phyloP scores from a whole-genome alignment of 2,329 filamentous ascomycete species.

The Harringtonia lauricola region DNA sequence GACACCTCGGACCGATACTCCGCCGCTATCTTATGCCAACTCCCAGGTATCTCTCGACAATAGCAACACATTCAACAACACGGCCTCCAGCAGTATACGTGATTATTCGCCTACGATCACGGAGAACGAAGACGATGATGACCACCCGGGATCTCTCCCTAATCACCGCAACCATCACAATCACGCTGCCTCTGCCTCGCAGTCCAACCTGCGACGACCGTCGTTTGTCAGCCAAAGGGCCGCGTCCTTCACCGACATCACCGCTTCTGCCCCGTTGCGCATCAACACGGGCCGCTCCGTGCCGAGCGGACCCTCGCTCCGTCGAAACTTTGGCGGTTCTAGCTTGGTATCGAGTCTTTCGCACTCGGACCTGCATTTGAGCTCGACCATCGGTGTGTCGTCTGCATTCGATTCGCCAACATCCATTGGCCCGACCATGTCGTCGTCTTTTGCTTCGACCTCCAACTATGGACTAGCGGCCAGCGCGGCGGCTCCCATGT shows the following conservation, averaged over 20 bases:
- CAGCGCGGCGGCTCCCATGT: slow-evolving; percentile 26
- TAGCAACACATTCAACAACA: slow-evolving; percentile 18
- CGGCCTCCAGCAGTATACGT: slow-evolving; percentile 25
- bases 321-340: slow-evolving; percentile 5
- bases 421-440: slow-evolving; percentile 6
- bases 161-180: slow-evolving; percentile 16
- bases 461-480: slow-evolving; percentile 12
- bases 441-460: slow-evolving; percentile 11
- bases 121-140: slow-evolving; percentile 35
- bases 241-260: slow-evolving; percentile 26
- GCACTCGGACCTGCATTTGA: slow-evolving; percentile 35
- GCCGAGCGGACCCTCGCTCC: neutral
- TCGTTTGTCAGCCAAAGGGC: slow-evolving; percentile 28
- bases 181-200: slow-evolving; percentile 15
- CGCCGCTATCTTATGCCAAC: slow-evolving; percentile 47
- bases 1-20: slow-evolving; percentile 48
- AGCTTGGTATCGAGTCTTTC: slow-evolving; percentile 27
- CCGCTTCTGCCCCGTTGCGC: slow-evolving; percentile 21
- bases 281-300: slow-evolving; percentile 25
- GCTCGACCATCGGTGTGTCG: slow-evolving; percentile 14
- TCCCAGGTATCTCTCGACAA: slow-evolving; percentile 41
- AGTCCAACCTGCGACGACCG: slow-evolving; percentile 22
- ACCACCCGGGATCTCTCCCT: slow-evolving; percentile 8
- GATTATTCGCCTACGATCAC: slow-evolving; percentile 46
- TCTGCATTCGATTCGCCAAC: slow-evolving; percentile 15